Evolutionary conservation across 2,329 filamentous ascomycete genomes (phyloP), one percentile per base, ranked within the genome.

Genomic region (Aspergillus viridinutans): DNA sequence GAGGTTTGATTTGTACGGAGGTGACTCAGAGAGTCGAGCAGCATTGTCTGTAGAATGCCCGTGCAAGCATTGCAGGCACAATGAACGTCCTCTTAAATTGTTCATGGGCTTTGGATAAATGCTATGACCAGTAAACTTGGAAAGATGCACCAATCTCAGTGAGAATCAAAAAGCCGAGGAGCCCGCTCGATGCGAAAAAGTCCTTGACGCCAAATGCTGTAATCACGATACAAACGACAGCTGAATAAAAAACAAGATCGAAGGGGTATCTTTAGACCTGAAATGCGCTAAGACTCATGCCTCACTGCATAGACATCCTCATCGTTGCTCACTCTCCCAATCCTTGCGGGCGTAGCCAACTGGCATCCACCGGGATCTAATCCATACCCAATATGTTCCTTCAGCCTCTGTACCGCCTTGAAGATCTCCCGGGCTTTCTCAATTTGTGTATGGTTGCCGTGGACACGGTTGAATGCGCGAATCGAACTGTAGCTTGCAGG

Each of bases 331-430:
- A 85, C 78, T 0, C 78, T 79, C 56, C 68, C 65, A 56, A 79
- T 76, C 29, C 82, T 75, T 59, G 79, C 77, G 21, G 78, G 75
- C 32, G 79, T 85, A 3, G 79, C 82, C 5, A 86, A 69, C 23
- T 75, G 78, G 43, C 78, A 78, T 4, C 83, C 83, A 43, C 77
- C 79, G 48, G 76, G 74, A 55, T 83, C 83, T 63, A 85, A 73
- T 0, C 78, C 81, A 3, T 80, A 75, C 2, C 83, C 84, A 60
- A 83, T 72, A 23, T 74, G 72, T 50, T 72, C 73, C 66, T 84
- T 85, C 58, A 78, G 78, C 47, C 75, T 73, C 35, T 78, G 72
- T 35, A 84, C 71, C 8, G 78, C 76, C 53, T 73, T 69, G 17
- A 79, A 63, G 3, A 78, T 72, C 49, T 79, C 74, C 43, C 70